Evolutionary conservation across 768 basidiomycete species (phyloP).

Genomic region (Podaxis rugospora): DNA sequence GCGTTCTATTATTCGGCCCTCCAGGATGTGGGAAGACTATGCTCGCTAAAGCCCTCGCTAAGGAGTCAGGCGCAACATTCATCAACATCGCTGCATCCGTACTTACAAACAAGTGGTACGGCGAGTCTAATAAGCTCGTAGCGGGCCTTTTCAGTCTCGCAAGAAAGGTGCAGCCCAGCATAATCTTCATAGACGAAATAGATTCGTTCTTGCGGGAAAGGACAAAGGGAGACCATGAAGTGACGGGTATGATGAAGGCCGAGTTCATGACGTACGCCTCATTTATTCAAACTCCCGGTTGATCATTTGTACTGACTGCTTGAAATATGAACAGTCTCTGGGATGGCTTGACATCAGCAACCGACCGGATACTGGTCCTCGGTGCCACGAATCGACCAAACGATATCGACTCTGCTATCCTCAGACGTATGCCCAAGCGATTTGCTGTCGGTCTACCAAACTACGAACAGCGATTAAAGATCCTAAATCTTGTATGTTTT

Average conservation of each 20-base stretch:
- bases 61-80: slow-evolving; percentile 95
- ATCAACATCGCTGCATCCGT: slow-evolving; percentile 57
- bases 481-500: slow-evolving; percentile 65
- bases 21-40: slow-evolving; percentile 99
- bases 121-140: slow-evolving; percentile 83
- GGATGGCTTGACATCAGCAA: slow-evolving; percentile 86
- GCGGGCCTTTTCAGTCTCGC: slow-evolving; percentile 93
- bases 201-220: slow-evolving; percentile 92
- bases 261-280: slow-evolving; percentile 83
- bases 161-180: slow-evolving; percentile 87
- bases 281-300: neutral
- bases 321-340: slow-evolving; percentile 55
- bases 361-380: slow-evolving; percentile 82
- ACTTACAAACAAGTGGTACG: slow-evolving; percentile 47
- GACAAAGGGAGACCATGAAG: slow-evolving; percentile 88
- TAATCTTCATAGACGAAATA: slow-evolving; percentile 99
- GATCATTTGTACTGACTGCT: neutral
- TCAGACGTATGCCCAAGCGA: slow-evolving; percentile 98
- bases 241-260: slow-evolving; percentile 98
- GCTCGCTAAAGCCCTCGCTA: slow-evolving; percentile 97
- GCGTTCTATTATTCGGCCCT: slow-evolving; percentile 92
- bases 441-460: slow-evolving; percentile 85
- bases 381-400: slow-evolving; percentile 95
- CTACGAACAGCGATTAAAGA: slow-evolving; percentile 73
- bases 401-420: slow-evolving; percentile 83